phyloP scores from a whole-genome alignment of 2,329 filamentous ascomycete genomes.

The Fonsecaea nubica region DNA sequence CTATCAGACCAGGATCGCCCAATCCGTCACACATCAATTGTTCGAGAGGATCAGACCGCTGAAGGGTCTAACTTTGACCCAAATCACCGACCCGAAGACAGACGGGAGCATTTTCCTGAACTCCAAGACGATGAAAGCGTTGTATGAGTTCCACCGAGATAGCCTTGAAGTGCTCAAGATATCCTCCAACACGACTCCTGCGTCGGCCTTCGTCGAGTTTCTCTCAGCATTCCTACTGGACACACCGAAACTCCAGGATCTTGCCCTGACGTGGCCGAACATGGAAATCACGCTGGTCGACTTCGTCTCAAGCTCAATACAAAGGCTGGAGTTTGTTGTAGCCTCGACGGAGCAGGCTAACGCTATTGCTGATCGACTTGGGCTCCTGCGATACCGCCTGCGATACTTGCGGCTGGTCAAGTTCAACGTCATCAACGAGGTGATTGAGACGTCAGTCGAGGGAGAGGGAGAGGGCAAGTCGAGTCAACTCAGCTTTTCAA shows the following conservation, averaged over 20 bases:
- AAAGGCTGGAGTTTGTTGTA: slow-evolving; percentile 14
- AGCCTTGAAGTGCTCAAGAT: slow-evolving; percentile 27
- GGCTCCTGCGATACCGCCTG: slow-evolving; percentile 20
- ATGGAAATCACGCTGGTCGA: slow-evolving; percentile 25
- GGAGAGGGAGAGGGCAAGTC: slow-evolving; percentile 5
- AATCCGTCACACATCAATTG: slow-evolving; percentile 21
- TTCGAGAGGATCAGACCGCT: slow-evolving; percentile 27
- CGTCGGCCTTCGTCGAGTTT: slow-evolving; percentile 13
- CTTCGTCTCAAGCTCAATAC: slow-evolving; percentile 20
- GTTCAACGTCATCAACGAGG: slow-evolving; percentile 20
- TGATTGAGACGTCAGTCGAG: neutral
- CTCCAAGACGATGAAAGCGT: slow-evolving; percentile 23
- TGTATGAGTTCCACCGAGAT: slow-evolving; percentile 23
- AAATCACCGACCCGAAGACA: slow-evolving; percentile 12
- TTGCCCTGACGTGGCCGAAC: slow-evolving; percentile 26
- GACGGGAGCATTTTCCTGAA: slow-evolving; percentile 13
- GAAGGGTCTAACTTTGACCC: slow-evolving; percentile 21
- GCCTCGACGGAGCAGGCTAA: slow-evolving; percentile 20
- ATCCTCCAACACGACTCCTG: slow-evolving; percentile 19
- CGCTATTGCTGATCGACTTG: slow-evolving; percentile 22
- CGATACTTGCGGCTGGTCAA: slow-evolving; percentile 11
- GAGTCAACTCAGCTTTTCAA: slow-evolving; percentile 2
- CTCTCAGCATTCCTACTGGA: slow-evolving; percentile 24
- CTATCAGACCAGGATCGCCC: slow-evolving; percentile 22
- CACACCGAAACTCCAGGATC: slow-evolving; percentile 21